Evolutionary conservation across 2,329 filamentous ascomycete genomes (phyloP).

Genomic region (Aspergillus arachidicola): DNA sequence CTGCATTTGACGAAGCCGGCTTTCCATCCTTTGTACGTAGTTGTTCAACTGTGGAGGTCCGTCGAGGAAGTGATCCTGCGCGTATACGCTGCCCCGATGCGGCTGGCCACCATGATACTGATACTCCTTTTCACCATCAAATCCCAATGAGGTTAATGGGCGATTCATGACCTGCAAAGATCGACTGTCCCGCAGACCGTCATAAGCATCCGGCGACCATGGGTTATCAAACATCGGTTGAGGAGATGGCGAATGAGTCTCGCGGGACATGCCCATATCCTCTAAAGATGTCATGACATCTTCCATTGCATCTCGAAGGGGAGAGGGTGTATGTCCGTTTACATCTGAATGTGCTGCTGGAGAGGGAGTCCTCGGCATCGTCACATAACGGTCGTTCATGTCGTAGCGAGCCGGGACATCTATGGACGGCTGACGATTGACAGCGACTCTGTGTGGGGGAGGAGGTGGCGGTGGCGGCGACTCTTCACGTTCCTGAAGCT

Average conservation of each 20-base stretch:
- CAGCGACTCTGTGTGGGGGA: slow-evolving; percentile 70
- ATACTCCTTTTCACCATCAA: slow-evolving; percentile 59
- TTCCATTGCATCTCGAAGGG: slow-evolving; percentile 92
- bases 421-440: slow-evolving; percentile 43
- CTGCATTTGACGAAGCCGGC: slow-evolving; percentile 72
- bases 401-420: slow-evolving; percentile 37
- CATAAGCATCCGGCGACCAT: slow-evolving; percentile 91
- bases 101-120: slow-evolving; percentile 61
- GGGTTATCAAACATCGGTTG: slow-evolving; percentile 62
- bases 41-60: slow-evolving; percentile 74
- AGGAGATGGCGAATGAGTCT: slow-evolving; percentile 54
- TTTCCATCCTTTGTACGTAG: slow-evolving; percentile 92
- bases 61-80: slow-evolving; percentile 45
- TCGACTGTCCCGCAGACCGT: slow-evolving; percentile 46
- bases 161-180: slow-evolving; percentile 46
- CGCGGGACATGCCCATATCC: slow-evolving; percentile 71
- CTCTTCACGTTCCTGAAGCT: slow-evolving; percentile 58
- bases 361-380: slow-evolving; percentile 50
- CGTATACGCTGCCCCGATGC: slow-evolving; percentile 46
- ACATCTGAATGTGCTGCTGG: slow-evolving; percentile 60
- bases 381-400: slow-evolving; percentile 45
- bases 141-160: slow-evolving; percentile 75
- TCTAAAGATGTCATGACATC: slow-evolving; percentile 95
- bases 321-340: slow-evolving; percentile 80
- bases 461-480: slow-evolving; percentile 83